Conservation (phyloP, 176 grass and related monocot genomes). For the Oryza rufipogon region DNA sequence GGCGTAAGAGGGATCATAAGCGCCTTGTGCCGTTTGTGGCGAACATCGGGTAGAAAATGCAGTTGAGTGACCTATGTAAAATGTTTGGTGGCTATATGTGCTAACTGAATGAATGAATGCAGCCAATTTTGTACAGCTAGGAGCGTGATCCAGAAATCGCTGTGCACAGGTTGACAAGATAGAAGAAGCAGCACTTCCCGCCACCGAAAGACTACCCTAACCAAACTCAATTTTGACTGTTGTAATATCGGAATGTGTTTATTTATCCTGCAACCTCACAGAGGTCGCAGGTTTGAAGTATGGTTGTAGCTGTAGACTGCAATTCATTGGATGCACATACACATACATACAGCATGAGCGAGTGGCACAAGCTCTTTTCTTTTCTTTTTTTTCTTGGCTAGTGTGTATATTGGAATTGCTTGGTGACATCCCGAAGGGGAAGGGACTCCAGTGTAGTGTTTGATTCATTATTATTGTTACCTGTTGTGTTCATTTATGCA, state of each 20-base stretch:
- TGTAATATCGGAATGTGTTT: neutral
- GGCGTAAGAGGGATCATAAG: slow-evolving; percentile 92
- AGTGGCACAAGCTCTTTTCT: neutral
- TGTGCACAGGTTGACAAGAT: neutral
- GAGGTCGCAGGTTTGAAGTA: neutral
- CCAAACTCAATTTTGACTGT: neutral
- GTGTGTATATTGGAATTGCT: slow-evolving; percentile 3
- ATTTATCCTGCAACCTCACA: neutral
- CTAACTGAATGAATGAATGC: neutral
- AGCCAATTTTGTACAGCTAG: slow-evolving; percentile 16
- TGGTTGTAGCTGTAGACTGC: slow-evolving; percentile 13
- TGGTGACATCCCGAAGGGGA: neutral
- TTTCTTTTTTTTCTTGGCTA: neutral
- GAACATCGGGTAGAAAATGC: slow-evolving; percentile 51
- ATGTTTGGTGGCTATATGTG: neutral
- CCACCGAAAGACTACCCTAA: neutral
- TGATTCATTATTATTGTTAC: neutral
- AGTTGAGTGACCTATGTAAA: neutral
- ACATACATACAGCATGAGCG: neutral
- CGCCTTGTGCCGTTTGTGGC: slow-evolving; percentile 89
- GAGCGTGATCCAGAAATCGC: neutral
- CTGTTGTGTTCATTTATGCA: neutral
- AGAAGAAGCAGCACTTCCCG: neutral
- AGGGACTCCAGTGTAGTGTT: neutral
- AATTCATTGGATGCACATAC: slow-evolving; percentile 24